Evolutionary conservation across 495 filamentous ascomycete genomes (phyloP).

Genomic region (Podospora comata): DNA sequence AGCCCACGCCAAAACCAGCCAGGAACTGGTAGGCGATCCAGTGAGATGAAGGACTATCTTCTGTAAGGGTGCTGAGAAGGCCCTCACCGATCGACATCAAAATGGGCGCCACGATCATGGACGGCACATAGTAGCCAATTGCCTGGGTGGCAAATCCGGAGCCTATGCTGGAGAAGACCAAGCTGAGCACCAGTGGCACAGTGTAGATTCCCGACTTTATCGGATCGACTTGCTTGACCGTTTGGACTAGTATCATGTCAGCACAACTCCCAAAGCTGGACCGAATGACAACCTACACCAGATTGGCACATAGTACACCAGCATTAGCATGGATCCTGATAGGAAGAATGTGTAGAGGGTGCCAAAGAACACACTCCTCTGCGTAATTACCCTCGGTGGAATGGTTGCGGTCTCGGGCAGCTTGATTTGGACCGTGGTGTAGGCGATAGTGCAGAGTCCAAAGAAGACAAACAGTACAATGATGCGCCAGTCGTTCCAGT

Average conservation of each 20-base stretch:
- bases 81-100: slow-evolving; percentile 66
- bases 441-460: slow-evolving; percentile 57
- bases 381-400: slow-evolving; percentile 66
- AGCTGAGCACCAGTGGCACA: slow-evolving; percentile 54
- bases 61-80: slow-evolving; percentile 62
- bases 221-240: slow-evolving; percentile 56
- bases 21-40: slow-evolving; percentile 76
- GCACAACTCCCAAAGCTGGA: slow-evolving; percentile 22
- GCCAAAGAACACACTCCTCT: slow-evolving; percentile 67
- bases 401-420: slow-evolving; percentile 72
- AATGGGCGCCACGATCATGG: slow-evolving; percentile 54
- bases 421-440: slow-evolving; percentile 63
- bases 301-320: slow-evolving; percentile 65
- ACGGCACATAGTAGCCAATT: slow-evolving; percentile 68
- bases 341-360: slow-evolving; percentile 57
- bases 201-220: slow-evolving; percentile 59
- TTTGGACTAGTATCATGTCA: slow-evolving; percentile 64
- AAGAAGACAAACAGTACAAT: slow-evolving; percentile 67
- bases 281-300: slow-evolving; percentile 60
- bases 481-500: slow-evolving; percentile 64
- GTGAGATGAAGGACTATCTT: slow-evolving; percentile 47
- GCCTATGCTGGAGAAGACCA: slow-evolving; percentile 47
- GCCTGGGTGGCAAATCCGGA: slow-evolving; percentile 52
- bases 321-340: slow-evolving; percentile 65
- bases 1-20: slow-evolving; percentile 67